Evolutionary conservation across 192 early-diverging fungal species (phyloP).

Genomic region (Jimgerdemannia lactiflua): DNA sequence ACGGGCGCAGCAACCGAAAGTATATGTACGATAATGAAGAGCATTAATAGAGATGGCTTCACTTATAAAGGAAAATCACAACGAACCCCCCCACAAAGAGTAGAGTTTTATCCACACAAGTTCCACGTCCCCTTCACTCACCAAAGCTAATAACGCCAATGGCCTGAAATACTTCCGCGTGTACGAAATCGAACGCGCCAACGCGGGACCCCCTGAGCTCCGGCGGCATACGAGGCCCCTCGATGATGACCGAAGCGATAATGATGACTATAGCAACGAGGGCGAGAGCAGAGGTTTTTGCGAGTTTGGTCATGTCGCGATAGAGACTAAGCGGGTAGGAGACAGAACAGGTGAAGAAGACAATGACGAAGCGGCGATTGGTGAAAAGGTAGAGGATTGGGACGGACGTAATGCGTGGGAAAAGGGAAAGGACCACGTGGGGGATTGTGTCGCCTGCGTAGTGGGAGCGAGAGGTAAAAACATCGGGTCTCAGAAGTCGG

Average conservation of each 20-base stretch:
- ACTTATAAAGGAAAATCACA: background rate
- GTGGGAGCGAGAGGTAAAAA: background rate
- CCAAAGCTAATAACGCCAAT: constrained; percentile 92
- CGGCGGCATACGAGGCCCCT: constrained; percentile 58
- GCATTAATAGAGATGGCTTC: too few relatives aligned
- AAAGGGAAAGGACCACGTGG: constrained; percentile 69
- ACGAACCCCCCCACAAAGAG: background rate
- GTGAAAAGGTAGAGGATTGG: constrained; percentile 61
- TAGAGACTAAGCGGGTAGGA: constrained; percentile 87
- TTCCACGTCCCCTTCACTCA: constrained; percentile 10
- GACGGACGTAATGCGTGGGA: constrained; percentile 52
- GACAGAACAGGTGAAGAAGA: constrained; percentile 70
- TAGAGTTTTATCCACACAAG: background rate
- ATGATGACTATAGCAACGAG: constrained; percentile 80
- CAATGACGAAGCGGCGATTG: constrained; percentile 71
- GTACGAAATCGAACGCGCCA: constrained; percentile 34
- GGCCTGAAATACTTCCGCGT: constrained; percentile 68
- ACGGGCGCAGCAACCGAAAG: too few relatives aligned
- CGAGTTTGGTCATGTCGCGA: constrained; percentile 83
- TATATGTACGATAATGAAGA: background rate
- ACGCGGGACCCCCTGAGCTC: constrained; percentile 46
- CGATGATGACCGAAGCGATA: constrained; percentile 65
- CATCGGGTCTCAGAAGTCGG: too few relatives aligned
- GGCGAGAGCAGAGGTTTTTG: constrained; percentile 85
- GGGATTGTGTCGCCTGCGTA: constrained; percentile 81